Evolutionary conservation across 768 basidiomycete species (phyloP).

Genomic region (Dendrothele bispora): DNA sequence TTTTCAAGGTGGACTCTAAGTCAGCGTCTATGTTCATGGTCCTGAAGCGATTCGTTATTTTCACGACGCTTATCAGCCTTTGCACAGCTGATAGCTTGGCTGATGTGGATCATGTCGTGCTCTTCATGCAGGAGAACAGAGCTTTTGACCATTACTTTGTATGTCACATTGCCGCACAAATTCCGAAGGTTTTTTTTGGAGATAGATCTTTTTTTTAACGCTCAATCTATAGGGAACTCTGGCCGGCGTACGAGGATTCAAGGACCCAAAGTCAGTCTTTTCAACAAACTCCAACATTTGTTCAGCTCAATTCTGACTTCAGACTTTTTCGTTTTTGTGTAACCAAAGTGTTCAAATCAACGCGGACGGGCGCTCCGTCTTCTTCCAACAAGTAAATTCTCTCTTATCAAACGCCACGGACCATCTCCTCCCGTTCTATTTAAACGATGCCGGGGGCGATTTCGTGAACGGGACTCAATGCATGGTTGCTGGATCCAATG

Average conservation of each 20-base stretch:
- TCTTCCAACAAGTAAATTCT: conserved; percentile 6
- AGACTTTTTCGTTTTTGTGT: too few species aligned
- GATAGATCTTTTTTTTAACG: too few species aligned
- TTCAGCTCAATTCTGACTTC: neutral
- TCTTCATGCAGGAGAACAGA: conserved; percentile 11
- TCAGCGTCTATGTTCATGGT: too few species aligned
- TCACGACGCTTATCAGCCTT: too few species aligned
- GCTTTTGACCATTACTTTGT: conserved; percentile 11
- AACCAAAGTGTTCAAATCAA: conserved; percentile 6
- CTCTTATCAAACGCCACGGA: conserved; percentile 6
- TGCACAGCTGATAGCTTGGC: conserved; percentile 9
- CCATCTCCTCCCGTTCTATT: conserved; percentile 7
- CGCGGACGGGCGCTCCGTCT: conserved; percentile 7
- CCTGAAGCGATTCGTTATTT: too few species aligned
- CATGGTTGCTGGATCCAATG: conserved; percentile 6
- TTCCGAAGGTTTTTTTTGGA: too few species aligned
- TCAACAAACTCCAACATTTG: too few species aligned
- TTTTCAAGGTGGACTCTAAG: too few species aligned
- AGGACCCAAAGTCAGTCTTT: conserved; percentile 6
- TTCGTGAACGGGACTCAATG: conserved; percentile 9
- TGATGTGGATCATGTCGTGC: conserved; percentile 7
- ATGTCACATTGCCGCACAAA: too few species aligned
- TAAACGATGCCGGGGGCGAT: conserved; percentile 4
- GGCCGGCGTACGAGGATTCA: conserved; percentile 9
- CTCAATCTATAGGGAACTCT: conserved; percentile 10